Evolutionary conservation across 2,329 filamentous ascomycete species (phyloP), one percentile per base, ranked within the genome.

Genomic region (Tolypocladium endophyticum): DNA sequence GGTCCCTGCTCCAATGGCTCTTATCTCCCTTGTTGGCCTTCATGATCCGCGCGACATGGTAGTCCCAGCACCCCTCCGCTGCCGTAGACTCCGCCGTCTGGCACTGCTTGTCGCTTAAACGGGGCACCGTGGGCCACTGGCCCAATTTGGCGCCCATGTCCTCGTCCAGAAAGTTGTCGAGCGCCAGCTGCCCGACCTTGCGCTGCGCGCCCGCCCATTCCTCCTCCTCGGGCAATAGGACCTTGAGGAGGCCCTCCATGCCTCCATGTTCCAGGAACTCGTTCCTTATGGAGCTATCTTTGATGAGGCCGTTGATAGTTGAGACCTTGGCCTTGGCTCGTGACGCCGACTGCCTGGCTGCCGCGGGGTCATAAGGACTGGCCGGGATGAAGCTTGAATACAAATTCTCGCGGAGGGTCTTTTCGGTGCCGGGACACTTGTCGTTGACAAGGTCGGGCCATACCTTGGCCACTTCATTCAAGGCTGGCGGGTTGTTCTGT

Each of bases 101-200:
- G 54, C 78, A 82, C 55, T 70, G 64, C 59, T 65, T 65, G 25
- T 76, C 73, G 30, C 69, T 69, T 45, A 69, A 65, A 56, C 71
- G 71, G 5, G 66, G 63, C 25, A 64, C 65, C 28, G 63, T 74
- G 0, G 84, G 84, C 83, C 83, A 87, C 62, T 82, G 72, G 0
- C 83, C 82, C 23, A 79, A 63, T 30, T 75, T 73, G 2, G 85
- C 85, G 47, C 85, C 84, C 78, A 87, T 85, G 60, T 81, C 78
- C 62, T 81, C 79, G 66, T 89, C 86, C n/a, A 89, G 73, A 67
- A 88, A 89, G 61, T 79, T 85, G 67, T 89, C 86, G 39, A 82
- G 76, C 35, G 87, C 77, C 59, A 88, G 75, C 61, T 84, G 77
- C 1, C 80, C 83, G 30, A 81, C 79, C 66, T 81, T 83, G 60